Conservation (phyloP, 495 filamentous ascomycete species). For the Daldinia grandis region DNA sequence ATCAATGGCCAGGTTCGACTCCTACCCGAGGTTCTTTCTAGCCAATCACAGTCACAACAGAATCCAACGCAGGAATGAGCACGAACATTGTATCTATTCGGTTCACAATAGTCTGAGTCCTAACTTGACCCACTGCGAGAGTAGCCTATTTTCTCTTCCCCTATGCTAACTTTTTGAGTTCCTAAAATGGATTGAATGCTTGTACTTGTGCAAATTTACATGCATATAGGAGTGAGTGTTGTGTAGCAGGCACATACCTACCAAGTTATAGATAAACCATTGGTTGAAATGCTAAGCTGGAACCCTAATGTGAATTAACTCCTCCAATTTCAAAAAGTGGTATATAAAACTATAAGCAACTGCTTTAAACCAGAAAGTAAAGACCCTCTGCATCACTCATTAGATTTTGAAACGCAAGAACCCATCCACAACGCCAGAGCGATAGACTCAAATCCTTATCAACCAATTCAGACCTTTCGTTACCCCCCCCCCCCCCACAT, state of each 20-base stretch:
- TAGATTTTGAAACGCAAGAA: conserved; percentile 25
- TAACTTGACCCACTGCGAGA: conserved; percentile 11
- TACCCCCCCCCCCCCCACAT: conserved; percentile 6
- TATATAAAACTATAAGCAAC: conserved; percentile 41
- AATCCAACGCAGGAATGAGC: background rate
- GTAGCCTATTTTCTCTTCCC: background rate
- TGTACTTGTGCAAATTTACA: background rate
- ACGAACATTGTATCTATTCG: background rate
- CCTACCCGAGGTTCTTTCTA: background rate
- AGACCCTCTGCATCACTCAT: conserved; percentile 18
- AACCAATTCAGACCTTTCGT: conserved; percentile 1
- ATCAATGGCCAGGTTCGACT: background rate
- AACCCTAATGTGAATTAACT: conserved; percentile 27
- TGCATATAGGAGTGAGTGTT: too few relatives aligned
- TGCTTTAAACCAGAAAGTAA: conserved; percentile 2
- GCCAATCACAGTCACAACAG: conserved; percentile 16
- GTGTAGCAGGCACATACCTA: too few relatives aligned
- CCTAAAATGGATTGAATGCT: background rate
- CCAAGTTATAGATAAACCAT: too few relatives aligned
- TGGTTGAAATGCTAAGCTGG: conserved; percentile 6
- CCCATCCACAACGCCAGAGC: conserved; percentile 19
- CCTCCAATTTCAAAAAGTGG: conserved; percentile 25
- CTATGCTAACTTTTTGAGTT: background rate
- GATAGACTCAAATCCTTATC: conserved; percentile 6
- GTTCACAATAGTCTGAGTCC: background rate